Percentiles rank a stretch among this genome's conserved stretches.
phyloP scores from a whole-genome alignment of 2,329 filamentous ascomycete species.

The Corinectria fuckeliana region DNA sequence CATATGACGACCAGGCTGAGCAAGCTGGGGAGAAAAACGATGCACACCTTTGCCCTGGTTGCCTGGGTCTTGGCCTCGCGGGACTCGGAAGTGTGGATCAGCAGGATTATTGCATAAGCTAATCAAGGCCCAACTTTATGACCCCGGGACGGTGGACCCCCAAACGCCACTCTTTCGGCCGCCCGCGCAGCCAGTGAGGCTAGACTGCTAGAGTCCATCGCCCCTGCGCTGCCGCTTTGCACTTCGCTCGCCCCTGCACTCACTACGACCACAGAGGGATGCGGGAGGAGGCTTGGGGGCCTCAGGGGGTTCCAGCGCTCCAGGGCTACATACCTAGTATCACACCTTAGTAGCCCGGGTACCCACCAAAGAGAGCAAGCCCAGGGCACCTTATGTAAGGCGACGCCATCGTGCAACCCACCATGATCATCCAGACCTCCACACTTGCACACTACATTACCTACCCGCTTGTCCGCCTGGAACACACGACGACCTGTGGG shows the following conservation, averaged over 20 bases:
- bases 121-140: conserved; percentile 14
- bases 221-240: conserved; percentile 5
- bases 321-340: conserved; percentile 17
- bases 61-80: conserved; percentile 7
- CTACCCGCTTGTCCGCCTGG: too few species aligned
- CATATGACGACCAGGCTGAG: conserved; percentile 43
- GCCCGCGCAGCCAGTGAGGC: too few species aligned
- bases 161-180: conserved; percentile 3
- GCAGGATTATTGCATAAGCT: conserved; percentile 38
- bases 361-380: conserved; percentile 16
- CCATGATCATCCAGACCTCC: background rate
- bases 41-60: conserved; percentile 26
- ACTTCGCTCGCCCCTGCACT: background rate
- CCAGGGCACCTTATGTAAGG: conserved; percentile 28
- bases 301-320: conserved; percentile 11
- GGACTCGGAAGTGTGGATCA: conserved; percentile 37
- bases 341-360: too few species aligned
- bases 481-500: background rate
- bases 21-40: conserved; percentile 38
- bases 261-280: conserved; percentile 7
- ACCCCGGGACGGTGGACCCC: conserved; percentile 9
- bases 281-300: conserved; percentile 6
- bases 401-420: conserved; percentile 31
- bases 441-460: too few species aligned
- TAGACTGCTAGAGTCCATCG: background rate